These are phyloP conservation scores for Aspergillus sp. DNA, from an alignment of 2,329 filamentous ascomycete species.

Conservation along the genomic window DNA sequence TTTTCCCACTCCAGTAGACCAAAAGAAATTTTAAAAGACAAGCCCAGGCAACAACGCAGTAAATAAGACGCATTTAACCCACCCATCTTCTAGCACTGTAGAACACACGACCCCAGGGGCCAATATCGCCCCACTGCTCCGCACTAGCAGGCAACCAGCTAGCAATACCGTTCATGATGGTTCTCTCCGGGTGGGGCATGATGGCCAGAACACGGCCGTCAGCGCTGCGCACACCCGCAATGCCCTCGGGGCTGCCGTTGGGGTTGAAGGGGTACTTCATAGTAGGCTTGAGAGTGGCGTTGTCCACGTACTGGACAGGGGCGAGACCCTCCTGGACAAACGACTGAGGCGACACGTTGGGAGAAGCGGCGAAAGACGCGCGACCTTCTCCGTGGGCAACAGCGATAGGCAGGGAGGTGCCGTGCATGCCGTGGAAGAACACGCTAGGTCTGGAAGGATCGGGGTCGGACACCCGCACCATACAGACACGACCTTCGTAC, in stretches of 20 bases:
- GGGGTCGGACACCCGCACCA: slow-evolving; percentile 74
- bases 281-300: slow-evolving; percentile 66
- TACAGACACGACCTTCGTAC: slow-evolving; percentile 83
- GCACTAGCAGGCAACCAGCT: slow-evolving; percentile 68
- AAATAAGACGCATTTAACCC: slow-evolving; percentile 45
- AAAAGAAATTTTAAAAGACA: neutral
- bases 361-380: slow-evolving; percentile 63
- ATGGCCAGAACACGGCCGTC: slow-evolving; percentile 81
- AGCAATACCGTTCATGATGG: slow-evolving; percentile 72
- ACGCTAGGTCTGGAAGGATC: slow-evolving; percentile 61
- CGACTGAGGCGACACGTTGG: slow-evolving; percentile 40
- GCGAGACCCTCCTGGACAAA: slow-evolving; percentile 68
- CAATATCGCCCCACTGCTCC: slow-evolving; percentile 73
- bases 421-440: slow-evolving; percentile 86
- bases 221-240: slow-evolving; percentile 73
- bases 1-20: neutral
- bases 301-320: slow-evolving; percentile 81
- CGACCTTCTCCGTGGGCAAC: slow-evolving; percentile 90
- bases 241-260: slow-evolving; percentile 78
- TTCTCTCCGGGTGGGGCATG: slow-evolving; percentile 95
- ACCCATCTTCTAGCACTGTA: slow-evolving; percentile 86
- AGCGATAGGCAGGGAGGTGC: slow-evolving; percentile 76
- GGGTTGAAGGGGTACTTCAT: slow-evolving; percentile 86
- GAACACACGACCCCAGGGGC: slow-evolving; percentile 84
- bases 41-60: neutral